Evolutionary conservation across 257 asterid species (phyloP), one percentile per base, ranked within the genome.

Genomic region (Plantago major): DNA sequence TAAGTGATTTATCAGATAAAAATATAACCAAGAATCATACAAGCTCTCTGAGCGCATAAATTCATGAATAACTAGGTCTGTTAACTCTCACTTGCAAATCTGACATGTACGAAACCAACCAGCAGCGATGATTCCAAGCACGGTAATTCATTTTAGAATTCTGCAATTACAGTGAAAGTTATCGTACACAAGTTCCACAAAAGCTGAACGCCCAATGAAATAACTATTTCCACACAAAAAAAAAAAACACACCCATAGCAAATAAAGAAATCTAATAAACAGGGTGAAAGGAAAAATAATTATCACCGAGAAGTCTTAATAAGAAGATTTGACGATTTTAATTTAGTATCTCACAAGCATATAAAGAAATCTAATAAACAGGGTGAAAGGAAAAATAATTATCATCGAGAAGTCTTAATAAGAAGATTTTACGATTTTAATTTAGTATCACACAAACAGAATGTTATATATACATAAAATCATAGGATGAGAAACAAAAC

Each of bases 71-170:
- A 22, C 2, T 1, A 22, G 26, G 26, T 22, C 26, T 22, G 26
- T 22, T 53, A 40, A 53, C 42, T 53, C 88, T 72, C 51, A 90
- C 94, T 92, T 83, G 95, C 55, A 78, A 75, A 26, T n/a, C 69
- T 42, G 85, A 69, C 97, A 89, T 87, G 88, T 84, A 86, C 68
- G 94, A 72, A 76, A 83, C 96, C 73, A 89, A 74, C 99, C 99
- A 93, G 82, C 88, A 87, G 43, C 89, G 89, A 75, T 93, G 94
- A 79, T 79, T 85, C 99, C 99, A 89, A 74, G 96, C 99, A 65
- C 94, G 99, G 69, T 89, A 89, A 46, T 93, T 93, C 99, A 93
- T 93, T 75, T 93, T 93, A 47, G 89, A 89, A 44, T 73, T 84
- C 96, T 93, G 82, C 69, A 75, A 64, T 65, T 65, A 50, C 64